phyloP scores from a whole-genome alignment of 441 rosid genomes.

The Populus trichocarpa region DNA sequence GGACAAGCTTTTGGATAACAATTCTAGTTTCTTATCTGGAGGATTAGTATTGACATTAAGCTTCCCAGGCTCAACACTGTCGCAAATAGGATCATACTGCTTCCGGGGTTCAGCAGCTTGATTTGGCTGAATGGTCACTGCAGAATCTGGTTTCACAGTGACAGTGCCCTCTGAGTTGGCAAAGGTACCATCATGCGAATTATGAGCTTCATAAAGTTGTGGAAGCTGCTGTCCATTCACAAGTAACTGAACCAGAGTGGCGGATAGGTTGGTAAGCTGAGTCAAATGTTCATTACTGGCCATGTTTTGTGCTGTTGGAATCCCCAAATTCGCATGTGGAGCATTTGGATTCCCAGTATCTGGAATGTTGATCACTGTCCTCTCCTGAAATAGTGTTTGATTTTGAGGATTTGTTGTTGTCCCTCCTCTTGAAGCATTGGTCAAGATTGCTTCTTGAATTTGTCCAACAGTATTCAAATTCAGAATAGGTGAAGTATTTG shows the following conservation, averaged over 20 bases:
- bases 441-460: constrained; percentile 32
- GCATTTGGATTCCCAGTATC: constrained; percentile 28
- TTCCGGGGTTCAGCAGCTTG: constrained; percentile 28
- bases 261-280: constrained; percentile 63
- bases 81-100: constrained; percentile 50
- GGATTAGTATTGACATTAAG: constrained; percentile 16
- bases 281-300: constrained; percentile 55
- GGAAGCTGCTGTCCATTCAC: constrained; percentile 78
- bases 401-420: constrained; percentile 33
- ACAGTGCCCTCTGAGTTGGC: constrained; percentile 30
- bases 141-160: constrained; percentile 27
- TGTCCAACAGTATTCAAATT: constrained; percentile 44
- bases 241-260: constrained; percentile 72
- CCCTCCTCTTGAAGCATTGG: constrained; percentile 29
- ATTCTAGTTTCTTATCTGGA: constrained; percentile 29
- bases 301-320: constrained; percentile 35
- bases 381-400: constrained; percentile 27
- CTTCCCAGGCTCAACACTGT: constrained; percentile 41
- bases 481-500: constrained; percentile 37
- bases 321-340: constrained; percentile 29
- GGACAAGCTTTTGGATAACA: constrained; percentile 20
- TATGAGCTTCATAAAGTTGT: constrained; percentile 50
- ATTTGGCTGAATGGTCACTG: constrained; percentile 26
- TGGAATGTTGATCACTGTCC: constrained; percentile 18
- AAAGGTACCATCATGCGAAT: constrained; percentile 36